A percentile compares a stretch with the other conserved stretches of the same genome.
phyloP scores from a whole-genome alignment of 495 filamentous ascomycete species.

The Aspergillus baeticus region DNA sequence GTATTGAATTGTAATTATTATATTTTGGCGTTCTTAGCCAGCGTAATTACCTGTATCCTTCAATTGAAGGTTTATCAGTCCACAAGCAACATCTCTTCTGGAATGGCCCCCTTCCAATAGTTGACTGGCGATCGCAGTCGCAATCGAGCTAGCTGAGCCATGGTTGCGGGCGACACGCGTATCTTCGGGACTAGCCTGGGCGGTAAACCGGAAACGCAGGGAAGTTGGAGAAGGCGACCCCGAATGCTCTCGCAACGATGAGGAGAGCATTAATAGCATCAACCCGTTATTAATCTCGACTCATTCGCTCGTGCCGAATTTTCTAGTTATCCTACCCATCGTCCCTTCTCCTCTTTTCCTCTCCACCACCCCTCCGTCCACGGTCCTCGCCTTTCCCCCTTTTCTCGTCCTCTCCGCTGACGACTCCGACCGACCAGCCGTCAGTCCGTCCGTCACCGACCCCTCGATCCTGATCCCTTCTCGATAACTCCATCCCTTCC shows the following conservation, averaged over 20 bases:
- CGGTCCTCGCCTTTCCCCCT: neutral
- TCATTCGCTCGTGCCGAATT: neutral
- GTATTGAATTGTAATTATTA: conserved; percentile 14
- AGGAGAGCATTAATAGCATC: neutral
- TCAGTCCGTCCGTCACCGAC: neutral
- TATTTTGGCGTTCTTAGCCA: neutral
- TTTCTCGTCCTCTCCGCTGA: neutral
- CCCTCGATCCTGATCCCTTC: conserved; percentile 2
- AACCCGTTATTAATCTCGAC: conserved; percentile 6
- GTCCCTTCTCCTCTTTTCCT: neutral
- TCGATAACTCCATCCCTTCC: neutral
- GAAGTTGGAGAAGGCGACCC: neutral
- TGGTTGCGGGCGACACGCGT: too few species aligned
- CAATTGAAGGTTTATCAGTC: neutral
- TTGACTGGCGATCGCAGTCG: too few species aligned
- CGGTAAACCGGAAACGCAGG: too few species aligned
- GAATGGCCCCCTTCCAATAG: too few species aligned
- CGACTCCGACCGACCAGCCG: too few species aligned
- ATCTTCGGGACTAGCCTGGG: too few species aligned
- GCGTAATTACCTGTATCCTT: neutral
- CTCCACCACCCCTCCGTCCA: neutral
- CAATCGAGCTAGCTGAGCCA: too few species aligned
- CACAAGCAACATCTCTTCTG: neutral
- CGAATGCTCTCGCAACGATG: neutral
- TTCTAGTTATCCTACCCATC: neutral